Conservation (phyloP, 2,329 filamentous ascomycete genomes). For the Madurella fahalii region DNA sequence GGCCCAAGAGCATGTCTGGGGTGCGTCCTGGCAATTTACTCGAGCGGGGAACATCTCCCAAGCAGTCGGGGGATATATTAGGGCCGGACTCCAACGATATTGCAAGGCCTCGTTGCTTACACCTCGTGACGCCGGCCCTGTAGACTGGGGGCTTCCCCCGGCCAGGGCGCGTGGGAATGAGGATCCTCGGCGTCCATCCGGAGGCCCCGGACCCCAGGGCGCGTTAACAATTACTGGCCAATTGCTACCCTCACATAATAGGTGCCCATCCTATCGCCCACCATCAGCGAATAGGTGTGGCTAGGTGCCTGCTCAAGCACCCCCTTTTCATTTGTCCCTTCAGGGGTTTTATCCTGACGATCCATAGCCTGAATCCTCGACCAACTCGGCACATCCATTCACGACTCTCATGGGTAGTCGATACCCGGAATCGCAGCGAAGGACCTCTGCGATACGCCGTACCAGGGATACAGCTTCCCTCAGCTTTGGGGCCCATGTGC, state of each 20-base stretch:
- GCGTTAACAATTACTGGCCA: not conserved
- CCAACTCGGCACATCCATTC: not conserved
- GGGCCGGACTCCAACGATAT: not conserved
- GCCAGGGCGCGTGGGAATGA: no score
- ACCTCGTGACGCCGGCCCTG: not conserved
- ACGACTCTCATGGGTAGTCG: no score
- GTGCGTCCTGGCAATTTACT: constrained; percentile 5
- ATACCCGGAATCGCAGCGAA: no score
- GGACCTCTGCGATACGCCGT: no score
- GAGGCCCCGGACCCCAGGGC: not conserved
- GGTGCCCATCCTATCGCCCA: not conserved
- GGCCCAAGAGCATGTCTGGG: constrained; percentile 15
- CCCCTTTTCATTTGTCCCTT: not conserved
- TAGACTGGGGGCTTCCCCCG: no score
- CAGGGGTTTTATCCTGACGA: not conserved
- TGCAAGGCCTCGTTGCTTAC: not conserved
- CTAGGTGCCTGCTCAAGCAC: not conserved
- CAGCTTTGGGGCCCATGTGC: no score
- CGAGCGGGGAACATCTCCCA: constrained; percentile 10
- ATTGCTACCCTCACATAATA: not conserved
- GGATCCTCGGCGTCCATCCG: not conserved
- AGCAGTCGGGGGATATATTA: constrained; percentile 10
- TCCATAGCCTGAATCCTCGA: constrained; percentile 7
- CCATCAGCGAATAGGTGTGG: not conserved
- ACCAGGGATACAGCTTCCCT: no score